These are phyloP conservation scores for Tylopilus vinaceipallidus DNA, from an alignment of 768 basidiomycete genomes.

Conservation along the genomic window DNA sequence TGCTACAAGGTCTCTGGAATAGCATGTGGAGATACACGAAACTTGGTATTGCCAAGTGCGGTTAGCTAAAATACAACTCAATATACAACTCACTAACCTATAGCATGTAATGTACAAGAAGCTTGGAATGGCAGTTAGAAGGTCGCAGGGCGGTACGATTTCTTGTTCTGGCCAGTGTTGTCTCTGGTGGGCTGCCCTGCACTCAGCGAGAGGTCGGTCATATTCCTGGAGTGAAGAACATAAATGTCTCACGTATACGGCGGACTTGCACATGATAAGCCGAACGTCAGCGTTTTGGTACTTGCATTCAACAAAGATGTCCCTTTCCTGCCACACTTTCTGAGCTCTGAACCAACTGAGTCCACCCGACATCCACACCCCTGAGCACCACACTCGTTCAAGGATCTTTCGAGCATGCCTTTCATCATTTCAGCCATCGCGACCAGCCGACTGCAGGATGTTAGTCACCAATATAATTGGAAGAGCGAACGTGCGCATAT, in stretches of 20 bases:
- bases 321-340: conserved; percentile 39
- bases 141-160: conserved; percentile 30
- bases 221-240: neutral
- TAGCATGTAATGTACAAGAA: too few relatives aligned
- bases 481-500: conserved; percentile 23
- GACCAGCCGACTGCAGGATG: conserved; percentile 26
- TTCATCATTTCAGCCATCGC: conserved; percentile 30
- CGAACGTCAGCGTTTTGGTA: neutral
- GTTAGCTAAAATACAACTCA: too few relatives aligned
- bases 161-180: conserved; percentile 37
- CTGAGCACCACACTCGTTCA: conserved; percentile 34
- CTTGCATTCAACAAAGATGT: neutral
- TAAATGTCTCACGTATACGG: conserved; percentile 41
- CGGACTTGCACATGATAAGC: conserved; percentile 38
- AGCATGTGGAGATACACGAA: too few relatives aligned
- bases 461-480: neutral
- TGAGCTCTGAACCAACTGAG: conserved; percentile 21
- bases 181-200: conserved; percentile 37
- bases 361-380: conserved; percentile 22
- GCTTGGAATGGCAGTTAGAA: too few relatives aligned
- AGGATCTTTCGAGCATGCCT: conserved; percentile 26
- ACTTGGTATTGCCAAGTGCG: too few relatives aligned
- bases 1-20: too few relatives aligned
- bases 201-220: conserved; percentile 24
- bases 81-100: too few relatives aligned